Percentiles rank a stretch among this genome's conserved stretches.
Conservation (phyloP, 805 yeast species). For the Starmerella cellae region DNA sequence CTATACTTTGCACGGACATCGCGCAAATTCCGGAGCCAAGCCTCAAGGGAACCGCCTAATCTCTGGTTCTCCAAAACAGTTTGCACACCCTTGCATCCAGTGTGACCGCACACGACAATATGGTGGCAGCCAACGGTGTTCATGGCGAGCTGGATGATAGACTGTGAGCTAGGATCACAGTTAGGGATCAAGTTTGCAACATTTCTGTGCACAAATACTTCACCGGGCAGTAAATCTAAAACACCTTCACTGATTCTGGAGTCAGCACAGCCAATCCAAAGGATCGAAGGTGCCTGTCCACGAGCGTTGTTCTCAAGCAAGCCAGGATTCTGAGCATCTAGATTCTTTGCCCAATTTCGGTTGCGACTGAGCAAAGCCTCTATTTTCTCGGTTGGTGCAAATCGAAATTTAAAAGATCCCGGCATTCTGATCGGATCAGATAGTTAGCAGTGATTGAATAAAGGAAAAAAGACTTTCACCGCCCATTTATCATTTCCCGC, state of each 20-base stretch:
- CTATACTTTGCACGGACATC: constrained; percentile 53
- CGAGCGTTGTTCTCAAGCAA: constrained; percentile 51
- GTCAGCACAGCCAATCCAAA: constrained; percentile 92
- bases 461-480: background rate
- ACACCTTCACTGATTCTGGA: constrained; percentile 76
- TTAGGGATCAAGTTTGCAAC: constrained; percentile 65
- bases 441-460: background rate
- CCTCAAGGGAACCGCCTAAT: constrained; percentile 56
- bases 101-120: constrained; percentile 82
- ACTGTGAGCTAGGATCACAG: constrained; percentile 57
- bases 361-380: constrained; percentile 31
- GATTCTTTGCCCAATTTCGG: constrained; percentile 34
- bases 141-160: constrained; percentile 78
- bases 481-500: too few species aligned
- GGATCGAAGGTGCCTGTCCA: constrained; percentile 85
- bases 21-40: constrained; percentile 55
- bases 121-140: constrained; percentile 70
- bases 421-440: constrained; percentile 6
- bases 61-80: constrained; percentile 55
- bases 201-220: constrained; percentile 75
- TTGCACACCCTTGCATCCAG: constrained; percentile 89
- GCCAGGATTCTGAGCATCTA: constrained; percentile 40
- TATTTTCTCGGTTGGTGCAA: constrained; percentile 28
- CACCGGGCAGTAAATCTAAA: constrained; percentile 75
- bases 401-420: constrained; percentile 20